Base-by-base conservation (phyloP, 148 eudicot species). In the Vaccinium corymbosum region DNA sequence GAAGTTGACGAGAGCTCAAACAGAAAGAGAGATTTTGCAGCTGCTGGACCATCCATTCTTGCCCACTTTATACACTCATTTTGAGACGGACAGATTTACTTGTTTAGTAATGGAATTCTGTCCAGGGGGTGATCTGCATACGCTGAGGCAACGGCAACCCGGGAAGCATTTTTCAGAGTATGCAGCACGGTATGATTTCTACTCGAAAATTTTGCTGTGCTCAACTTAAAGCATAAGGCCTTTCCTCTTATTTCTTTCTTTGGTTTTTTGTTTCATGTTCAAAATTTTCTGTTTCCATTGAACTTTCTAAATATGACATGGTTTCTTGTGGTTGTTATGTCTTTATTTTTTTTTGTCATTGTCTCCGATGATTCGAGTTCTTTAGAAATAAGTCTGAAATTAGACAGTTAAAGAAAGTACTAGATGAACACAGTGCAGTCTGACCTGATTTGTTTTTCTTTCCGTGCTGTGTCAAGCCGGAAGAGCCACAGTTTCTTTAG, bases 91-190 rank as follows among this genome's bases (percentile, higher is more conserved):
- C 64, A 91, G 98, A 75, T 95, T 95, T 77, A 88, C 95, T 42
- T 95, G 98, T 89, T 89, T 95, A 85, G 98, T 95, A 83, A 94
- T 93, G 98, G 98, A 95, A 84, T 95, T 94, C 83, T 95, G 98
- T 77, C 98, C 98, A 16, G 98, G 98, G 25, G 98, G 98, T 46
- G 98, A 95, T 89, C 88, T 95, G 85, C 98, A 95, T 57, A 92
- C 95, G 73, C 81, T 95, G 89, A 92, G 98, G 89, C 98, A 95
- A 64, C 83, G 94, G 19, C 98, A 95, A 88, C 98, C 98, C 1
- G 96, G 98, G 56, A 95, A 91, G 78, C 96, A 94, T 89, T 95
- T 95, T 81, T 94, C 98, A 0, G 98, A 95, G 86, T 93, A 94
- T 84, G 98, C 98, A 17, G 96, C 98, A 83, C 85, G 98, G 98